Conservation (phyloP, 2,329 filamentous ascomycete species). For the Curvularia sp. region DNA sequence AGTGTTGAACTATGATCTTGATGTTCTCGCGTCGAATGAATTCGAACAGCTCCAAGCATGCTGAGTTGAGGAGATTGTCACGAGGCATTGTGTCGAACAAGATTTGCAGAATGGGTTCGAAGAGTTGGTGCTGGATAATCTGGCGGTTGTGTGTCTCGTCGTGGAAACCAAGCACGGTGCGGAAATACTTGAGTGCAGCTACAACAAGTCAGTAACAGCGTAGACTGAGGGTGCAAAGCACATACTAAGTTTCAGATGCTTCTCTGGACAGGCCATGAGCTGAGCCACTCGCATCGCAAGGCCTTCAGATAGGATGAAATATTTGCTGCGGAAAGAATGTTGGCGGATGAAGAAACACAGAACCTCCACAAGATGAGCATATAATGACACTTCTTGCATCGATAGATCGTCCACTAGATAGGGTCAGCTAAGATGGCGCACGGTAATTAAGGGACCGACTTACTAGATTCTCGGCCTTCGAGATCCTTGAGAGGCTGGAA, state of each 20-base stretch:
- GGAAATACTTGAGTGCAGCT: slow-evolving; percentile 94
- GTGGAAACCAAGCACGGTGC: slow-evolving; percentile 80
- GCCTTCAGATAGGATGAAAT: slow-evolving; percentile 82
- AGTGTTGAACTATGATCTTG: slow-evolving; percentile 80
- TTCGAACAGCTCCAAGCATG: slow-evolving; percentile 92
- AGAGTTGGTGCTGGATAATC: slow-evolving; percentile 78
- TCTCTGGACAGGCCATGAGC: slow-evolving; percentile 82
- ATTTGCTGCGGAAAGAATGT: slow-evolving; percentile 84
- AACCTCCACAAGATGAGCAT: slow-evolving; percentile 89
- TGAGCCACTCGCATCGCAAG: slow-evolving; percentile 81
- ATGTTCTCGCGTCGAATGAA: slow-evolving; percentile 70
- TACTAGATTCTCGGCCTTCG: slow-evolving; percentile 66
- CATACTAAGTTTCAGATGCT: slow-evolving; percentile 88
- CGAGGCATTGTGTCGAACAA: slow-evolving; percentile 85
- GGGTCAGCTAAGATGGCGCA: slow-evolving; percentile 27
- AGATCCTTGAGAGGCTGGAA: slow-evolving; percentile 87
- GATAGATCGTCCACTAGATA: slow-evolving; percentile 70
- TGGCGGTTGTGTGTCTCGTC: slow-evolving; percentile 92
- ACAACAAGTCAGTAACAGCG: slow-evolving; percentile 18
- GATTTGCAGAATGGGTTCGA: slow-evolving; percentile 84
- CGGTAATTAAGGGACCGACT: slow-evolving; percentile 31
- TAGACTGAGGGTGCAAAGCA: slow-evolving; percentile 13
- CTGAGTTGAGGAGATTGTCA: slow-evolving; percentile 92
- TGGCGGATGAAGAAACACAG: slow-evolving; percentile 92
- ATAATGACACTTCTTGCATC: slow-evolving; percentile 87